These are phyloP conservation scores for Orbilia javanica DNA, from an alignment of 2,329 filamentous ascomycete species.

Conservation along the genomic window DNA sequence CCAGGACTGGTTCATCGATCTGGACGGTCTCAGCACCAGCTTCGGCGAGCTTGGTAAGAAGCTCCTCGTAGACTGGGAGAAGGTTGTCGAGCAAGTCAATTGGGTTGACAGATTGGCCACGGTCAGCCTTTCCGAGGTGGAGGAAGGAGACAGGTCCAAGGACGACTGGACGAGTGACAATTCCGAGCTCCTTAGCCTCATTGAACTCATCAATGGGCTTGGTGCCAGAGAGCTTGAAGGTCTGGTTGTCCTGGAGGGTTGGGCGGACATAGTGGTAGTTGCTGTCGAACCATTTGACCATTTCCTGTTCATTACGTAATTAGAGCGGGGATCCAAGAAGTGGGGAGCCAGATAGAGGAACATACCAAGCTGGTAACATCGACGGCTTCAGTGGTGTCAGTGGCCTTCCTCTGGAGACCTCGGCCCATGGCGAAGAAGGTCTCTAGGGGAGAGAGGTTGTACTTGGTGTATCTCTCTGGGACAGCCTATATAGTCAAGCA, in stretches of 20 bases:
- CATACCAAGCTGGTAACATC: slow-evolving; percentile 86
- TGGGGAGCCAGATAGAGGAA: slow-evolving; percentile 45
- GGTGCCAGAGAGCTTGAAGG: slow-evolving; percentile 82
- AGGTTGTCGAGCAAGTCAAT: slow-evolving; percentile 95
- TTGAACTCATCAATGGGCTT: slow-evolving; percentile 96
- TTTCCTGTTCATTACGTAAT: slow-evolving; percentile 73
- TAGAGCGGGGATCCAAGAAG: neutral
- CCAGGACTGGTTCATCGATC: slow-evolving; percentile 97
- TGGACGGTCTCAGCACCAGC: slow-evolving; percentile 96
- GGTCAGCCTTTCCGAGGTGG: slow-evolving; percentile 96
- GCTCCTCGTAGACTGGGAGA: slow-evolving; percentile 91
- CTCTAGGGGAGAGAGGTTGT: slow-evolving; percentile 88
- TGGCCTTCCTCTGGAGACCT: slow-evolving; percentile 90
- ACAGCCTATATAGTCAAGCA: slow-evolving; percentile 73
- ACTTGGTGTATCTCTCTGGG: slow-evolving; percentile 91
- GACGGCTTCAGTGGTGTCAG: slow-evolving; percentile 69
- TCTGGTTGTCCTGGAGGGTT: slow-evolving; percentile 95
- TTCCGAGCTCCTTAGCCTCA: slow-evolving; percentile 97
- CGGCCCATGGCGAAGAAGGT: slow-evolving; percentile 99
- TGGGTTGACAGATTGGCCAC: slow-evolving; percentile 90
- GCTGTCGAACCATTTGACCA: slow-evolving; percentile 99
- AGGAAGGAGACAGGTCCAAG: slow-evolving; percentile 98
- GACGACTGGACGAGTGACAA: slow-evolving; percentile 91
- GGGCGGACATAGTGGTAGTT: slow-evolving; percentile 99
- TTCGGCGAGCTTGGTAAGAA: slow-evolving; percentile 91